A percentile compares a stretch with the other conserved stretches of the same genome.
Conservation (phyloP, 2,329 filamentous ascomycete species). For the Verticillium nubilum region DNA sequence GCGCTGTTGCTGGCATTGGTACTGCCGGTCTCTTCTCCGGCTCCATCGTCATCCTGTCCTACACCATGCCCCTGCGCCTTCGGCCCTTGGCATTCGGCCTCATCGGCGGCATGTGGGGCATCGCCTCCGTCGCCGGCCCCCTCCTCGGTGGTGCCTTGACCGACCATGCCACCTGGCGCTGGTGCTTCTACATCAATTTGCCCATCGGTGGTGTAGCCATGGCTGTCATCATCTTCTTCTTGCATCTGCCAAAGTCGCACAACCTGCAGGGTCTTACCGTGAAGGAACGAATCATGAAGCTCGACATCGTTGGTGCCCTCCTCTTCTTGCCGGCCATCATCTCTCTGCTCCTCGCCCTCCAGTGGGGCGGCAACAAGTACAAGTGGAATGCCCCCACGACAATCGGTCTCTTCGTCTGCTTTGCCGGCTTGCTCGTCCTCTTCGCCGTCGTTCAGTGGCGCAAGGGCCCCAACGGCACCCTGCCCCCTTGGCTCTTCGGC, state of each 20-base stretch:
- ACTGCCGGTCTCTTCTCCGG: slow-evolving; percentile 46
- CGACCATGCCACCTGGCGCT: slow-evolving; percentile 43
- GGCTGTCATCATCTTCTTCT: slow-evolving; percentile 39
- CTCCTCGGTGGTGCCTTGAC: slow-evolving; percentile 46
- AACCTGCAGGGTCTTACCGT: slow-evolving; percentile 26
- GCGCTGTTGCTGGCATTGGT: slow-evolving; percentile 46
- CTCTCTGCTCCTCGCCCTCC: slow-evolving; percentile 48
- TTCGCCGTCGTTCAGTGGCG: slow-evolving; percentile 42
- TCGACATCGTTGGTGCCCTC: slow-evolving; percentile 44
- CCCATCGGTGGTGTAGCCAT: slow-evolving; percentile 43
- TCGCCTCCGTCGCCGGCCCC: slow-evolving; percentile 46
- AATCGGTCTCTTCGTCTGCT: slow-evolving; percentile 46
- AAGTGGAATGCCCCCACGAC: slow-evolving; percentile 43
- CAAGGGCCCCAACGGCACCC: slow-evolving; percentile 40
- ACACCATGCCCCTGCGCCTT: slow-evolving; percentile 46
- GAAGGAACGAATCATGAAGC: slow-evolving; percentile 30
- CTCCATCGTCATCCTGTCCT: slow-evolving; percentile 40
- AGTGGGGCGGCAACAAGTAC: slow-evolving; percentile 50
- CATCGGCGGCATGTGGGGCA: slow-evolving; percentile 50
- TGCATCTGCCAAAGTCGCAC: slow-evolving; percentile 29
- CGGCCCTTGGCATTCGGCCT: slow-evolving; percentile 49
- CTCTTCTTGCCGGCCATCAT: slow-evolving; percentile 47
- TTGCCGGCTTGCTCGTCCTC: slow-evolving; percentile 35
- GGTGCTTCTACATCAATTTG: slow-evolving; percentile 44
- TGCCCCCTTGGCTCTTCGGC: slow-evolving; percentile 43